Evolutionary conservation across 306 rosid genomes (phyloP).

Genomic region (Begonia masoniana): DNA sequence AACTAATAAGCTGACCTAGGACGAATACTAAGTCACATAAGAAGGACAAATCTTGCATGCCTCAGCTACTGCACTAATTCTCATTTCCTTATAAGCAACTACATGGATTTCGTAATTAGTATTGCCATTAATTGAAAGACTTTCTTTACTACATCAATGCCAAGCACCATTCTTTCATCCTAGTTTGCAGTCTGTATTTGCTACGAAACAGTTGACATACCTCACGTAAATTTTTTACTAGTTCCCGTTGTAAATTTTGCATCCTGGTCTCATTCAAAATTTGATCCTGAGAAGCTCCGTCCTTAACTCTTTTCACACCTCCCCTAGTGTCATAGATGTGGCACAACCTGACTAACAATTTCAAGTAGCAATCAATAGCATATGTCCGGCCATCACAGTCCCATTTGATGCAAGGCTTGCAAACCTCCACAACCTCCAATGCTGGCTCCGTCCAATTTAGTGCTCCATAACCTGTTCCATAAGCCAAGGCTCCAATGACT

Average conservation of each 20-base stretch:
- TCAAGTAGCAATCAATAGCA: slow-evolving; percentile 94
- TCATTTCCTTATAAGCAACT: too few relatives aligned
- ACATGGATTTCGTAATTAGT: too few relatives aligned
- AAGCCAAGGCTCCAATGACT: slow-evolving; percentile 98
- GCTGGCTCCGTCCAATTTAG: slow-evolving; percentile 98
- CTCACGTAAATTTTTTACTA: slow-evolving; percentile 73
- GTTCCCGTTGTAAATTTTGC: slow-evolving; percentile 89
- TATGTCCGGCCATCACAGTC: slow-evolving; percentile 97
- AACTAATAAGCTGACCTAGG: too few relatives aligned
- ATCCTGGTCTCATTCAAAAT: slow-evolving; percentile 95
- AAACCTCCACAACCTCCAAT: slow-evolving; percentile 94
- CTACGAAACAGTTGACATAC: slow-evolving; percentile 18
- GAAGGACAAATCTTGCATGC: too few relatives aligned
- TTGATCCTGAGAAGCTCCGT: slow-evolving; percentile 98
- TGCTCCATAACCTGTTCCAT: slow-evolving; percentile 99
- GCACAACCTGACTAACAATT: slow-evolving; percentile 91
- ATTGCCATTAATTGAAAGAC: too few relatives aligned
- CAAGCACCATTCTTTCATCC: too few relatives aligned
- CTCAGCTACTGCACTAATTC: too few relatives aligned
- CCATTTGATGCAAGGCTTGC: slow-evolving; percentile 97
- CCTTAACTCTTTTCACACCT: slow-evolving; percentile 91
- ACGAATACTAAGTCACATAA: too few relatives aligned
- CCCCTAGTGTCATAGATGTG: slow-evolving; percentile 88
- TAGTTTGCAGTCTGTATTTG: too few relatives aligned
- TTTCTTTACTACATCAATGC: too few relatives aligned